phyloP scores from a whole-genome alignment of 495 filamentous ascomycete species.

The Achaetomiella virescens region DNA sequence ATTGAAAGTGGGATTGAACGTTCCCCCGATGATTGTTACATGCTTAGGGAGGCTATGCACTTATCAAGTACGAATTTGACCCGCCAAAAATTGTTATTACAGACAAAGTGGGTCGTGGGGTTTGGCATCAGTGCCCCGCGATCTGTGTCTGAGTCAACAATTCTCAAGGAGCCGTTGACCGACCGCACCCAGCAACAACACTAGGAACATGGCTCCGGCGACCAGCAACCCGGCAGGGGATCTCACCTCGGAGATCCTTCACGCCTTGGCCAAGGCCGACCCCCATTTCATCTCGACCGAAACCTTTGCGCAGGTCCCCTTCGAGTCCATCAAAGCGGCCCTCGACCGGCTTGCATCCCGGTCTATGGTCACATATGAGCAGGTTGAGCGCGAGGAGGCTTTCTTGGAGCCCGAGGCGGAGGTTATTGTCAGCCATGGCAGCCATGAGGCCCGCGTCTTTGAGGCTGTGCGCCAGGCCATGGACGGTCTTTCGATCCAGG shows the following conservation, averaged over 20 bases:
- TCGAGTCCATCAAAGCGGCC: conserved; percentile 72
- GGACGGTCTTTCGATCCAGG: conserved; percentile 72
- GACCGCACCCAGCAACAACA: neutral
- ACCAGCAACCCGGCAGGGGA: conserved; percentile 35
- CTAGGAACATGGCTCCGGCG: conserved; percentile 11
- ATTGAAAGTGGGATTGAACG: neutral
- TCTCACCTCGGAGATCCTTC: conserved; percentile 58
- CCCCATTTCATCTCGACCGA: conserved; percentile 67
- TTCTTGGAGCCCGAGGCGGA: conserved; percentile 73
- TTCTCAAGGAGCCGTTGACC: neutral
- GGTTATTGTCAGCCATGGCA: conserved; percentile 73
- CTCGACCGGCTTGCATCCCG: conserved; percentile 78
- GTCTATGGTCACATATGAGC: conserved; percentile 80
- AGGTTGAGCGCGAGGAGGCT: conserved; percentile 71
- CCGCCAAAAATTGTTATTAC: conserved; percentile 12
- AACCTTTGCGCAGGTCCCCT: conserved; percentile 67
- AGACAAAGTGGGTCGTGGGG: conserved; percentile 4
- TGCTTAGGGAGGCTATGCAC: neutral
- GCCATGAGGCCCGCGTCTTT: conserved; percentile 93
- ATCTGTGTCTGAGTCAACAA: conserved; percentile 21
- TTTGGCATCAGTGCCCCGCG: conserved; percentile 14
- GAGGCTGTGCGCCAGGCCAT: conserved; percentile 71
- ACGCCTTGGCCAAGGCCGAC: conserved; percentile 56
- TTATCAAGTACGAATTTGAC: neutral
- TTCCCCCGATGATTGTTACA: neutral